Percentiles rank a stretch among this genome's conserved stretches.
Conservation (phyloP, 202 grass and related monocot genomes). For the Zizania palustris region DNA sequence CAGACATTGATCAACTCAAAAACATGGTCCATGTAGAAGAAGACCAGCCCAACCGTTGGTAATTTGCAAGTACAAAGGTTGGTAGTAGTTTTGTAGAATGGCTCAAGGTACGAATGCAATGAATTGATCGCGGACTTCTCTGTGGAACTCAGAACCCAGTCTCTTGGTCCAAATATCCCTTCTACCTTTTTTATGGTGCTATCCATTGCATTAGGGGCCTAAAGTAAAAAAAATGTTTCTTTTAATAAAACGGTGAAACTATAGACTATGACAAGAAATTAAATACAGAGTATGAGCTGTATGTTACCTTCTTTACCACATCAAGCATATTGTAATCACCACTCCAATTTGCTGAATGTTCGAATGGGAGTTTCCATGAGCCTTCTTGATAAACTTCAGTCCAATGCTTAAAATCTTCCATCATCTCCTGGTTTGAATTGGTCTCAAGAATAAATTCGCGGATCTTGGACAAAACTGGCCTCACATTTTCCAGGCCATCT, state of each 20-base stretch:
- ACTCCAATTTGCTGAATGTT: conserved; percentile 78
- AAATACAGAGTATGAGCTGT: conserved; percentile 10
- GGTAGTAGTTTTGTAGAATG: conserved; percentile 89
- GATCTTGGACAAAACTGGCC: conserved; percentile 68
- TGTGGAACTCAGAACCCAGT: conserved; percentile 50
- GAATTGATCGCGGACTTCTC: conserved; percentile 70
- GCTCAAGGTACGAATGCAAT: conserved; percentile 79
- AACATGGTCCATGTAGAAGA: conserved; percentile 98
- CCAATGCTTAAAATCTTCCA: conserved; percentile 87
- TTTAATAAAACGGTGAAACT: conserved; percentile 8
- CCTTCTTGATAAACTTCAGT: conserved; percentile 77
- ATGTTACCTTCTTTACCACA: conserved; percentile 74
- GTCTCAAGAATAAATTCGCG: conserved; percentile 75
- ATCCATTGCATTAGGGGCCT: conserved; percentile 89
- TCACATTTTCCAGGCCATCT: conserved; percentile 67
- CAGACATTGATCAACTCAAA: conserved; percentile 69
- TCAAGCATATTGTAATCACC: conserved; percentile 82
- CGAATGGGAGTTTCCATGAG: conserved; percentile 79
- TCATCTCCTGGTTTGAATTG: conserved; percentile 63
- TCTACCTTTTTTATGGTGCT: conserved; percentile 80
- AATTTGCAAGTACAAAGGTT: conserved; percentile 89
- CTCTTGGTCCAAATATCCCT: conserved; percentile 58
- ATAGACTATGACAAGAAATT: conserved; percentile 22
- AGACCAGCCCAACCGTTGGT: conserved; percentile 76
- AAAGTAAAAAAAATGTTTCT: not conserved